Evolutionary conservation across 116 monocot genomes (phyloP).

Genomic region (Papilionanthe hybrid): DNA sequence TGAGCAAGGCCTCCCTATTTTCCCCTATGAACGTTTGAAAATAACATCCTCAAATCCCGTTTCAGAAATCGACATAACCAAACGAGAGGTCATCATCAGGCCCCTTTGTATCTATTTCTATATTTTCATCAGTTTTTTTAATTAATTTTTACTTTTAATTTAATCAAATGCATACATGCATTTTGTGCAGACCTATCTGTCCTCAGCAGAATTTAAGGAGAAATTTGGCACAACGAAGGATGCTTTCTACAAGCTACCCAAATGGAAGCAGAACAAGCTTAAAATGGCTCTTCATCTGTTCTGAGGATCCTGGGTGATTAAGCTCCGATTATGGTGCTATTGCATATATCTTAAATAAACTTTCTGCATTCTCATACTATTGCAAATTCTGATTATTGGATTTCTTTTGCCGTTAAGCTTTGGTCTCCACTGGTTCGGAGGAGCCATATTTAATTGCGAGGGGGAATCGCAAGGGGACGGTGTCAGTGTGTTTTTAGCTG

Average conservation of each 20-base stretch:
- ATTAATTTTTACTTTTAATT: background rate
- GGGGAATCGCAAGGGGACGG: background rate
- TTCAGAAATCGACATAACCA: constrained; percentile 53
- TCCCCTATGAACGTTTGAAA: constrained; percentile 64
- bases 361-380: background rate
- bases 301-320: constrained; percentile 8
- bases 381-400: constrained; percentile 4
- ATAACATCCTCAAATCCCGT: constrained; percentile 34
- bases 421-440: background rate
- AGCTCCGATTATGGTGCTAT: background rate
- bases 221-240: constrained; percentile 54
- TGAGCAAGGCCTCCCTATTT: constrained; percentile 40
- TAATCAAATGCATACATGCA: background rate
- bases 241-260: constrained; percentile 45
- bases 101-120: background rate
- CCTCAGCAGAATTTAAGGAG: constrained; percentile 43
- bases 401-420: constrained; percentile 3
- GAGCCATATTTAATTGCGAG: background rate
- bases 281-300: constrained; percentile 49
- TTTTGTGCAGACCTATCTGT: constrained; percentile 42
- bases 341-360: background rate
- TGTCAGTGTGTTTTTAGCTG: constrained; percentile 29
- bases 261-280: constrained; percentile 60
- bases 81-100: constrained; percentile 42
- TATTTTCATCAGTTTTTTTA: background rate